Evolutionary conservation across 805 yeast genomes (phyloP), one percentile per base, ranked within the genome.

Genomic region (Dipodascus albidus): DNA sequence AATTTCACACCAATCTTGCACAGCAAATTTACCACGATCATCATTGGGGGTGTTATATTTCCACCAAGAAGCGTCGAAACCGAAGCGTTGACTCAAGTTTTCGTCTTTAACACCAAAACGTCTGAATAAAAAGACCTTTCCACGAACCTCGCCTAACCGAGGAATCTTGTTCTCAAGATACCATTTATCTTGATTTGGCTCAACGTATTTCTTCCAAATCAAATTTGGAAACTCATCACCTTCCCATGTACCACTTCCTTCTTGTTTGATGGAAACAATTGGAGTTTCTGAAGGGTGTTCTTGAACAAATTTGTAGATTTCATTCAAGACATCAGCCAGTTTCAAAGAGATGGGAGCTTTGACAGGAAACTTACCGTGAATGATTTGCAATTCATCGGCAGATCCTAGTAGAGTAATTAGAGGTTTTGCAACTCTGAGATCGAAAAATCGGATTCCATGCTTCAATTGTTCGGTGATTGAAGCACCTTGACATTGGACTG

Each of bases 361-460:
- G 47, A 85, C 86, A 0, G 93, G 90, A 67, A 85, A 84, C 57
- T 81, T 81, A 48, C 89, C 89, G 64, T 85, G 91, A 55, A 81
- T 78, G 20, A 84, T 84, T 59, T 81, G 79, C 56, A 85, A 72
- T 55, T 81, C 80, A 56, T 77, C 75, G 8, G 59, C 49, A 35
- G 52, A 49, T 42, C 76, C 74, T 20, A 75, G 77, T n/a, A 71
- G 66, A 52, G 76, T 75, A 59, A 79, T 67, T 47, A 80, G 77
- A 56, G 79, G 76, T 60, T 77, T 77, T 1, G 87, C 84, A 2
- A 76, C 74, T 58, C 91, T 72, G 50, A 85, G 67, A 62, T 85
- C 93, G 55, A 85, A 70, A 59, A 84, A 85, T 55, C 93, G 72
- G n/a, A 85, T 83, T 14, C 93, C 93, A 59, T 85, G 72, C 52